Evolutionary conservation across 352 stramenopile species (phyloP).

Genomic region (Pythium monospermum): DNA sequence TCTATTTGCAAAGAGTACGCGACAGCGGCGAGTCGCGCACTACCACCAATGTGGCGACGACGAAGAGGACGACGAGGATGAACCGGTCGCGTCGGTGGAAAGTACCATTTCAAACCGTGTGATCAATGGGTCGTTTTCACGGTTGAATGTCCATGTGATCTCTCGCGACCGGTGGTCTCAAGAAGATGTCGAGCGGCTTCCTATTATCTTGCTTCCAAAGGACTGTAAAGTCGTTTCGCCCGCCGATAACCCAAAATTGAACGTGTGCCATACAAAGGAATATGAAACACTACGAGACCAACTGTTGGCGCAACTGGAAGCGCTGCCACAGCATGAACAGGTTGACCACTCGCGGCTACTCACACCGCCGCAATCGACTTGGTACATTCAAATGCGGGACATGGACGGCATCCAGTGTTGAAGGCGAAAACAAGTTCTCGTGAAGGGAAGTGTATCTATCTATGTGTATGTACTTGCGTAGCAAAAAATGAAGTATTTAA

Average conservation of each 20-base stretch:
- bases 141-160: constrained; percentile 71
- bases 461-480: neutral
- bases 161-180: constrained; percentile 61
- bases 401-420: constrained; percentile 60
- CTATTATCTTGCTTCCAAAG: constrained; percentile 69
- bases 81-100: constrained; percentile 58
- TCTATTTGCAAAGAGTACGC: constrained; percentile 39
- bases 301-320: constrained; percentile 32
- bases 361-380: constrained; percentile 71
- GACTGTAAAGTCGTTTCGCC: constrained; percentile 57
- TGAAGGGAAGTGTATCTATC: neutral
- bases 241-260: constrained; percentile 74
- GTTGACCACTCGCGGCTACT: constrained; percentile 42
- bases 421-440: neutral
- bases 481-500: too few relatives aligned
- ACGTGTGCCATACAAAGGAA: constrained; percentile 61
- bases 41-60: constrained; percentile 34
- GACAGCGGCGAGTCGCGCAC: constrained; percentile 39
- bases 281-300: constrained; percentile 59
- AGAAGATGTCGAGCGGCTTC: constrained; percentile 64
- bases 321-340: constrained; percentile 32
- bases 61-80: constrained; percentile 74
- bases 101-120: constrained; percentile 78
- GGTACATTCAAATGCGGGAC: constrained; percentile 80
- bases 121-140: constrained; percentile 76